Evolutionary conservation across 495 filamentous ascomycete species (phyloP).

Genomic region (Talaromyces borbonicus): DNA sequence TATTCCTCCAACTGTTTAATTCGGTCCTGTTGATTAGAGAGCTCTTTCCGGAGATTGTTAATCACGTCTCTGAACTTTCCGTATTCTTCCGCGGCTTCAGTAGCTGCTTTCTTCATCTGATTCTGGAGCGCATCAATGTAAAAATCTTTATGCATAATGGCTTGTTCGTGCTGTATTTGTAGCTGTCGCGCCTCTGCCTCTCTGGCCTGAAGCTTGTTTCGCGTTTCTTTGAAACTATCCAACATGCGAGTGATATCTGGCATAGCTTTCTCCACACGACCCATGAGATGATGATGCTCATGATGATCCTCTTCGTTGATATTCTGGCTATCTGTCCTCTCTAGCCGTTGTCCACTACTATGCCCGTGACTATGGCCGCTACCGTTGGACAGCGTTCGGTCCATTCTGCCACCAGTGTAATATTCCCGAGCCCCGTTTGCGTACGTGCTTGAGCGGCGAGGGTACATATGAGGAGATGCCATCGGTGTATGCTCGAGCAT

Average conservation of each 20-base stretch:
- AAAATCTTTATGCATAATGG: slow-evolving; percentile 40
- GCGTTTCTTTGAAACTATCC: slow-evolving; percentile 35
- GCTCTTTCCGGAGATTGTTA: slow-evolving; percentile 43
- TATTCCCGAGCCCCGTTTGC: slow-evolving; percentile 9
- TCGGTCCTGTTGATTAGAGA: slow-evolving; percentile 47
- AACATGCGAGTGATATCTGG: slow-evolving; percentile 41
- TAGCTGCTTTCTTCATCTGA: slow-evolving; percentile 43
- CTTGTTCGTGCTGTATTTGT: slow-evolving; percentile 36
- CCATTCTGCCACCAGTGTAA: slow-evolving; percentile 6
- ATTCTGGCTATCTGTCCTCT: slow-evolving; percentile 25
- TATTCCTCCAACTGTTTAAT: slow-evolving; percentile 41
- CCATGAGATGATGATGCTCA: slow-evolving; percentile 35
- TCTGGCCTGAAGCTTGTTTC: slow-evolving; percentile 30
- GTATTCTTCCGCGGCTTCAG: slow-evolving; percentile 39
- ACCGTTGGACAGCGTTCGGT: slow-evolving; percentile 2
- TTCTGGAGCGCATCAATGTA: slow-evolving; percentile 43
- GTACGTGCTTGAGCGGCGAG: slow-evolving; percentile 10
- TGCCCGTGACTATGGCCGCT: slow-evolving; percentile 21
- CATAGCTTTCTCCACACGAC: slow-evolving; percentile 38
- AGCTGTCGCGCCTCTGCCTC: slow-evolving; percentile 39
- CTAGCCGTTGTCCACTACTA: slow-evolving; percentile 18
- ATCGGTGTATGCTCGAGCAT: slow-evolving; percentile 26
- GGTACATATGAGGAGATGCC: slow-evolving; percentile 29
- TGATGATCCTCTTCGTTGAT: slow-evolving; percentile 22
- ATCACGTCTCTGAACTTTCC: slow-evolving; percentile 37